These are phyloP conservation scores for Aspergillus heteromorphus DNA, from an alignment of 495 filamentous ascomycete genomes.

Conservation along the genomic window DNA sequence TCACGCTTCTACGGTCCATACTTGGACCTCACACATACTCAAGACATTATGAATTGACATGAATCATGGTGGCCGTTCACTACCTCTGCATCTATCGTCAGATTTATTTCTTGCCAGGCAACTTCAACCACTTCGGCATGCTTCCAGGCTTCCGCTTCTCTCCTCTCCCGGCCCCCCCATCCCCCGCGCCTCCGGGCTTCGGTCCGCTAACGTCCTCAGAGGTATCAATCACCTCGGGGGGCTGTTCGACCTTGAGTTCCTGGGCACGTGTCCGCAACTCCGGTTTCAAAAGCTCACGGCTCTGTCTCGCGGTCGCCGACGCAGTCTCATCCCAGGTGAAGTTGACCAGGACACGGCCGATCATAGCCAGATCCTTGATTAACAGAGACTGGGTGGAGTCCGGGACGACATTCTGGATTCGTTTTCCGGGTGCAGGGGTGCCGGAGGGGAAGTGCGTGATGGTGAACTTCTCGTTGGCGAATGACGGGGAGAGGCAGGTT, in stretches of 20 bases:
- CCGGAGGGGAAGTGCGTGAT: conserved; percentile 37
- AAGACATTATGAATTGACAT: not conserved
- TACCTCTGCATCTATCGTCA: not conserved
- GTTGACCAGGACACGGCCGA: conserved; percentile 65
- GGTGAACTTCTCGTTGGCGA: conserved; percentile 42
- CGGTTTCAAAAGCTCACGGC: conserved; percentile 52
- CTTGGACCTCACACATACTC: not conserved
- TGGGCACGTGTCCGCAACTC: conserved; percentile 63
- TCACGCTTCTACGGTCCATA: no score
- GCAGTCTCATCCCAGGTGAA: conserved; percentile 67
- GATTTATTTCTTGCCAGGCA: conserved; percentile 54
- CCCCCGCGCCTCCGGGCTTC: conserved; percentile 24
- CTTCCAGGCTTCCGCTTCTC: conserved; percentile 42
- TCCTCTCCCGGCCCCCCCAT: conserved; percentile 21
- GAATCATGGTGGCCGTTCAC: not conserved
- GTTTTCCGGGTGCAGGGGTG: conserved; percentile 8
- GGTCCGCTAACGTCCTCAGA: conserved; percentile 31
- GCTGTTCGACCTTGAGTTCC: conserved; percentile 54
- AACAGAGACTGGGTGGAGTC: conserved; percentile 49
- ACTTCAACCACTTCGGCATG: conserved; percentile 68
- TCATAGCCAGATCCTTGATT: conserved; percentile 66
- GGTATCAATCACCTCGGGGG: conserved; percentile 35
- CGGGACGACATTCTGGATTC: conserved; percentile 35
- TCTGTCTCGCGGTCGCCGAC: conserved; percentile 35
- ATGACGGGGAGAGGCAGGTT: conserved; percentile 30